Evolutionary conservation across 2,329 filamentous ascomycete genomes (phyloP).

Genomic region (Aspergillus jensenii): DNA sequence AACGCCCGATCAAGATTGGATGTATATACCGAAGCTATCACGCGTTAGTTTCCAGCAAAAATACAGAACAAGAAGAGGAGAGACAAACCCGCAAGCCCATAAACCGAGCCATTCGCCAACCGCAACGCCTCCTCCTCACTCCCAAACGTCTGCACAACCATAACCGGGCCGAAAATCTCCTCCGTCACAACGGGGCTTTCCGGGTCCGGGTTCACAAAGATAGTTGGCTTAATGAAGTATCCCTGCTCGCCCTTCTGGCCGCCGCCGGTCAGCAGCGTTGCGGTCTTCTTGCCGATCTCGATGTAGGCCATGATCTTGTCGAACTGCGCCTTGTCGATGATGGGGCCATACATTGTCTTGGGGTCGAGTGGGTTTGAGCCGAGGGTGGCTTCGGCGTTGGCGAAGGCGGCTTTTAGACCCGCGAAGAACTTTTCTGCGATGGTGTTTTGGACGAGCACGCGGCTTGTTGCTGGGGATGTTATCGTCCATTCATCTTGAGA

Average conservation of each 20-base stretch:
- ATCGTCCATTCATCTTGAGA: no score
- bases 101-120: constrained; percentile 6
- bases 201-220: constrained; percentile 7
- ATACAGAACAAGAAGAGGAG: neutral
- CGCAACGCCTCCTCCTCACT: constrained; percentile 10
- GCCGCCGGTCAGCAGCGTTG: constrained; percentile 5
- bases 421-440: constrained; percentile 16
- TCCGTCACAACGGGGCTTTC: constrained; percentile 5
- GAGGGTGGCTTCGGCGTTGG: neutral
- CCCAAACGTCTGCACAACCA: constrained; percentile 11
- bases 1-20: constrained; percentile 7
- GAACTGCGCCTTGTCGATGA: constrained; percentile 12
- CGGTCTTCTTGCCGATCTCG: constrained; percentile 5
- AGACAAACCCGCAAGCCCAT: constrained; percentile 3
- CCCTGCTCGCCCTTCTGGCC: constrained; percentile 1
- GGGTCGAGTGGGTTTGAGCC: constrained; percentile 1
- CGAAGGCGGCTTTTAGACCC: constrained; percentile 7
- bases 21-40: constrained; percentile 4
- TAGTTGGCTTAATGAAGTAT: constrained; percentile 13
- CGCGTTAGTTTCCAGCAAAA: neutral
- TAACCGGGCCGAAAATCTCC: constrained; percentile 13
- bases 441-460: constrained; percentile 22
- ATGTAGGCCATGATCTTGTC: constrained; percentile 11
- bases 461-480: constrained; percentile 17
- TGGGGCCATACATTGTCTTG: constrained; percentile 7